Evolutionary conservation across 2,329 filamentous ascomycete genomes (phyloP), one percentile per base, ranked within the genome.

Genomic region (Aspergillaceae sp.): DNA sequence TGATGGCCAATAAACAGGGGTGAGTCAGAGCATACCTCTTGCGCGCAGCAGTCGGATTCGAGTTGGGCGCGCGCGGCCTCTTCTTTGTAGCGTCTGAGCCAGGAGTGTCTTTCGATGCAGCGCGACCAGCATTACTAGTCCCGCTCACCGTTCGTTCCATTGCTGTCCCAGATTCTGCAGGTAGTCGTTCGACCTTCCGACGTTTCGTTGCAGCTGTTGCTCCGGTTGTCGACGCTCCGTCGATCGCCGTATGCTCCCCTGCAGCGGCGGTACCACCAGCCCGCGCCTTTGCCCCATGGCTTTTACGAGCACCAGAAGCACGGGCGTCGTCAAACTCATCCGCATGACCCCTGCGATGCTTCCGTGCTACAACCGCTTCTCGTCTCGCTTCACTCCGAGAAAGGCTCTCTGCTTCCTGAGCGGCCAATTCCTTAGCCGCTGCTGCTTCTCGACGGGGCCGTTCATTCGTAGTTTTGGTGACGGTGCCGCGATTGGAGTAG

Each of bases 371-470:
- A 50, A 90, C 75, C 26, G 87, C 86, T 66, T 94, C 88, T 61
- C 91, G 88, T 53, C 87, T 78, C 32, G 84, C 83, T 60, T 94
- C 89, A 63, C 87, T 92, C 56, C 90, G 81, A 47, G 86, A 83
- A 8, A 87, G 86, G 19, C 86, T 86, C 64, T 95, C 90, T 33
- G 85, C 86, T 44, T 90, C 89, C 4, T 19, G 19, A 19, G 19
- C 19, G 19, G 76, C 73, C 40, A 80, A 58, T 51, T 75, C 87
- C 42, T 61, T 86, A 35, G 81, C 82, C 26, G 85, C 79, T 7
- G 84, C 86, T 26, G 84, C 86, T 61, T 95, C 89, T 52, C 87
- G 80, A 49, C 88, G 78, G 41, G 85, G 83, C 28, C 84, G 77
- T 62, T 94, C 87, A 30, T 82, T 81, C 40, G 79, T 73, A 45